These are phyloP conservation scores for Rauvolfia tetraphylla DNA, from an alignment of 257 asterid genomes.

Conservation along the genomic window DNA sequence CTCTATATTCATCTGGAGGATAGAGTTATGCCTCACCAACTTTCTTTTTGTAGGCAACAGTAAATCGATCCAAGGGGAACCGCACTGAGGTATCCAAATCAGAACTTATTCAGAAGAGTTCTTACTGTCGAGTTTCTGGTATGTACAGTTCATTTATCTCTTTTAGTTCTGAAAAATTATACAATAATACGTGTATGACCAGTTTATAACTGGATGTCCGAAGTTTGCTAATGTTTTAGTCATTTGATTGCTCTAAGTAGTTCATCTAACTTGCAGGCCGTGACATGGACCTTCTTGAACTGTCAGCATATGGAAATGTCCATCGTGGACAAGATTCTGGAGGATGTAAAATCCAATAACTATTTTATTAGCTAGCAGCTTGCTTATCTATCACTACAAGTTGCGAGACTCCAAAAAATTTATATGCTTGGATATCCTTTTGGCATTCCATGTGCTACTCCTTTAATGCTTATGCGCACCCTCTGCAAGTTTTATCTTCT, in stretches of 20 bases:
- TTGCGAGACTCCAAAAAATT: background rate
- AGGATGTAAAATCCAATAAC: slow-evolving; percentile 73
- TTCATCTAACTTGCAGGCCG: slow-evolving; percentile 50
- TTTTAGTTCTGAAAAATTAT: background rate
- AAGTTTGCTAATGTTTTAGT: background rate
- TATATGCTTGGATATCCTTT: background rate
- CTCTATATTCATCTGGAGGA: background rate
- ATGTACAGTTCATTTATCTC: background rate
- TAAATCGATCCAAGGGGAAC: slow-evolving; percentile 90
- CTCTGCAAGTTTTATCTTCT: background rate
- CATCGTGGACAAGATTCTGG: slow-evolving; percentile 73
- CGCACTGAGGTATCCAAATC: slow-evolving; percentile 74
- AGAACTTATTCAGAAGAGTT: slow-evolving; percentile 82
- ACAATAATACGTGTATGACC: background rate
- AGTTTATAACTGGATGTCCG: background rate
- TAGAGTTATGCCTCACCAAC: background rate
- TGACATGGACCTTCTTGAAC: slow-evolving; percentile 92
- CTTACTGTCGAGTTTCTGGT: slow-evolving; percentile 90
- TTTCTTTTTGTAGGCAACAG: slow-evolving; percentile 62
- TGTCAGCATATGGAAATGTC: slow-evolving; percentile 83
- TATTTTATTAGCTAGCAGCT: background rate
- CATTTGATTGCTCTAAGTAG: background rate
- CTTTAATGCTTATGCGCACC: background rate
- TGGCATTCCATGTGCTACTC: background rate
- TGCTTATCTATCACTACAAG: background rate